Percentiles rank a stretch among this genome's conserved stretches.
These are phyloP conservation scores for Penicillium polonicum DNA, from an alignment of 2,329 filamentous ascomycete species.

Conservation along the genomic window DNA sequence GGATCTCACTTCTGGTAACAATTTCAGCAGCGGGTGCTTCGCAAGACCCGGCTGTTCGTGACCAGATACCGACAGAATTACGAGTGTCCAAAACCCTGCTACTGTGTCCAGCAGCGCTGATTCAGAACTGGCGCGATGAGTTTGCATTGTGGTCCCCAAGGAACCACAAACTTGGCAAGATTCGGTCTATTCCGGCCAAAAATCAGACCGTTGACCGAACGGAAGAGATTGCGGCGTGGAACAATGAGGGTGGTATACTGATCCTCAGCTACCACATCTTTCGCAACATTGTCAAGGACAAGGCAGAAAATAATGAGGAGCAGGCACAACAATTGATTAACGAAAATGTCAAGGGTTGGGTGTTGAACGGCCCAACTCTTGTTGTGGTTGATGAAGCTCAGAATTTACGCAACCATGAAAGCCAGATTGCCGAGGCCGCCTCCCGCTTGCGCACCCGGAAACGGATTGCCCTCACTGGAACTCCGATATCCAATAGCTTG, in stretches of 20 bases:
- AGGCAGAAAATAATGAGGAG: slow-evolving; percentile 31
- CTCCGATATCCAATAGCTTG: slow-evolving; percentile 80
- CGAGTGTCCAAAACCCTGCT: slow-evolving; percentile 65
- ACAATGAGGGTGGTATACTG: slow-evolving; percentile 64
- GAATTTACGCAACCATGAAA: slow-evolving; percentile 64
- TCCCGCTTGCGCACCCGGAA: slow-evolving; percentile 63
- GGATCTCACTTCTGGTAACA: slow-evolving; percentile 74
- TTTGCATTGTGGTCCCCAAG: slow-evolving; percentile 66
- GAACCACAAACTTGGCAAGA: slow-evolving; percentile 52
- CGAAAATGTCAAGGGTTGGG: slow-evolving; percentile 42
- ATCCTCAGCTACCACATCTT: slow-evolving; percentile 74
- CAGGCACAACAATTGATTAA: slow-evolving; percentile 25
- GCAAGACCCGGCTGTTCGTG: slow-evolving; percentile 53
- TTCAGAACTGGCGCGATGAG: slow-evolving; percentile 83
- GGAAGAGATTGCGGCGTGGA: no score
- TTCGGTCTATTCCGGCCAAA: no score
- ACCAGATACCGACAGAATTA: slow-evolving; percentile 68
- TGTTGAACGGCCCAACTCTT: slow-evolving; percentile 65
- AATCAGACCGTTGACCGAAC: no score
- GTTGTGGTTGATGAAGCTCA: slow-evolving; percentile 88
- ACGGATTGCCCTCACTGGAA: slow-evolving; percentile 82
- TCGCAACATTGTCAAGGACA: slow-evolving; percentile 20
- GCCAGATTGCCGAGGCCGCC: slow-evolving; percentile 56
- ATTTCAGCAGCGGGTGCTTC: slow-evolving; percentile 67
- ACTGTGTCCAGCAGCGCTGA: slow-evolving; percentile 70